phyloP scores from a whole-genome alignment of 257 asterid species.

The Ligustrum vulgare region DNA sequence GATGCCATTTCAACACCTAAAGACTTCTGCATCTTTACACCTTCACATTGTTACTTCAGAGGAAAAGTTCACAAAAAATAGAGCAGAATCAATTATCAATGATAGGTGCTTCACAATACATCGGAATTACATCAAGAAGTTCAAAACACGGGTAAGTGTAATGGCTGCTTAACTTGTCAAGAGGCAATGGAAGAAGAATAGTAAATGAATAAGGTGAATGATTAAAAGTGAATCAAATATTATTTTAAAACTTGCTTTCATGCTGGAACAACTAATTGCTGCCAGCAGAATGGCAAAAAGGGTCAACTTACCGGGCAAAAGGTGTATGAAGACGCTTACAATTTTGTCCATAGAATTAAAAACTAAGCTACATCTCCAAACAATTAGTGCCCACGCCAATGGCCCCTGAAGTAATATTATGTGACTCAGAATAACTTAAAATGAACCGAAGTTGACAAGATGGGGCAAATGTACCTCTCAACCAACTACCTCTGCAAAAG shows the following conservation, averaged over 20 bases:
- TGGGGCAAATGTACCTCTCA: background rate
- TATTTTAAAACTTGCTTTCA: background rate
- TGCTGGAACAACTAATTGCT: background rate
- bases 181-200: background rate
- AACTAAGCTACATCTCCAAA: conserved; percentile 98
- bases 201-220: background rate
- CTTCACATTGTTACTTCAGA: background rate
- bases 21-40: background rate
- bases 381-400: conserved; percentile 94
- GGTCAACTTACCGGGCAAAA: conserved; percentile 75
- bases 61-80: background rate
- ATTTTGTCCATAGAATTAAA: conserved; percentile 94
- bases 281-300: conserved; percentile 5
- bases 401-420: conserved; percentile 75
- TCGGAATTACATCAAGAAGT: background rate
- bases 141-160: background rate
- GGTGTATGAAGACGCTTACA: conserved; percentile 96
- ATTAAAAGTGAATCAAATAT: background rate
- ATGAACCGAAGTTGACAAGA: conserved; percentile 12
- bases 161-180: background rate
- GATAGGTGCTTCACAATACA: background rate
- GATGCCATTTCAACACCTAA: background rate
- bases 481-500: conserved; percentile 84
- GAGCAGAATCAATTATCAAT: background rate
- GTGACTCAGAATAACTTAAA: background rate